Evolutionary conservation across 805 yeast species (phyloP).

Genomic region (Yarrowia sp.): DNA sequence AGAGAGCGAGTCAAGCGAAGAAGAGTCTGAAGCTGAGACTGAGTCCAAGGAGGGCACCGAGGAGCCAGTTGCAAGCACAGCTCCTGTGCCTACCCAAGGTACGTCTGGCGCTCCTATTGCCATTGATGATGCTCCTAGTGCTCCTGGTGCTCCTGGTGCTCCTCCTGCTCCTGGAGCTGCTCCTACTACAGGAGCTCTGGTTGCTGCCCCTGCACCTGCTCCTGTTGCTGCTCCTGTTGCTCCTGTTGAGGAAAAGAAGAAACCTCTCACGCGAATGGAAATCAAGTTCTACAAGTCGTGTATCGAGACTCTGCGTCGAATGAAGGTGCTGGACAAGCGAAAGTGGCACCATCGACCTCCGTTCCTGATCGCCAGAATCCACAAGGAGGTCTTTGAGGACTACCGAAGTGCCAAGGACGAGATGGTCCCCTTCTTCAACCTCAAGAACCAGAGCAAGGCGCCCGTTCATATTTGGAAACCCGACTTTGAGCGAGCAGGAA

Average conservation of each 20-base stretch:
- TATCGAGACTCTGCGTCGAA: slow-evolving; percentile 56
- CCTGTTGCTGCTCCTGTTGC: not conserved
- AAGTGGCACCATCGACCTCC: slow-evolving; percentile 92
- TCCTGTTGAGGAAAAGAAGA: not conserved
- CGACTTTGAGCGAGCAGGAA: slow-evolving; percentile 89
- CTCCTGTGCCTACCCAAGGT: not conserved
- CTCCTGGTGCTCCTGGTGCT: not conserved
- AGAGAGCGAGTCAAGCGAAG: not conserved
- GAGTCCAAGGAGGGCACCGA: slow-evolving; percentile 1
- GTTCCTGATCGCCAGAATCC: slow-evolving; percentile 70
- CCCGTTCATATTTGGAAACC: slow-evolving; percentile 93
- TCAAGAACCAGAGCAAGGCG: slow-evolving; percentile 67
- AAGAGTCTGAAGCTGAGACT: not conserved
- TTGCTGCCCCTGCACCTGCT: not conserved
- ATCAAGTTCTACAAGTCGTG: slow-evolving; percentile 50
- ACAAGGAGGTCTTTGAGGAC: slow-evolving; percentile 62
- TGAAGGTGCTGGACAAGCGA: slow-evolving; percentile 70
- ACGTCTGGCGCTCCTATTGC: slow-evolving; percentile 1
- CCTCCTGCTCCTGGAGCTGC: too few species aligned
- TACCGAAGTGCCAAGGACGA: slow-evolving; percentile 64
- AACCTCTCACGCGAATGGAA: slow-evolving; percentile 7
- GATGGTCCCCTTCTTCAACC: slow-evolving; percentile 66
- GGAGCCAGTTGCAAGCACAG: not conserved
- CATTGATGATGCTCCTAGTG: not conserved
- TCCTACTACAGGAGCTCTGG: not conserved